Evolutionary conservation across 1,284 basidiomycete genomes (phyloP).

Genomic region (Trichosporon sp.): DNA sequence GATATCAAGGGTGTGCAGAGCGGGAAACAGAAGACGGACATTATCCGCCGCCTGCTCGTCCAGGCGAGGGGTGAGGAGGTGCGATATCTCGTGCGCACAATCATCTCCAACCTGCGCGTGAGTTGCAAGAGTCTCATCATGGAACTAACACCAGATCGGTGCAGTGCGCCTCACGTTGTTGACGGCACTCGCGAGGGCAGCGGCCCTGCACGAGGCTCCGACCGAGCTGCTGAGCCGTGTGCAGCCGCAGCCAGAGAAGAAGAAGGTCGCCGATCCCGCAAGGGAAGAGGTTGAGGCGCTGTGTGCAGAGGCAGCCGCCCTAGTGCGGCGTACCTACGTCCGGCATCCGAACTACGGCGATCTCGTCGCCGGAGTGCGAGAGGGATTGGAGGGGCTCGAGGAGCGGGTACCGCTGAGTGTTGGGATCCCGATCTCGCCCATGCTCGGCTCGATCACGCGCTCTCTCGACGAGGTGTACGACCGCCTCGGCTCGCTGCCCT

Average conservation of each 20-base stretch:
- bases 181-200: conserved; percentile 73
- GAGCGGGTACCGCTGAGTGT: conserved; percentile 68
- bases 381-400: conserved; percentile 61
- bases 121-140: conserved; percentile 8
- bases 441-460: conserved; percentile 59
- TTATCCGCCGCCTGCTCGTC: conserved; percentile 76
- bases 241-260: conserved; percentile 42
- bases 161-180: conserved; percentile 80
- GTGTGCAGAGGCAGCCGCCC: conserved; percentile 58
- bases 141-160: conserved; percentile 59
- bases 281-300: conserved; percentile 54
- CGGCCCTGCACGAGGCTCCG: conserved; percentile 58
- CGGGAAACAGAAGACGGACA: conserved; percentile 67
- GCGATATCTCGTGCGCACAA: conserved; percentile 74
- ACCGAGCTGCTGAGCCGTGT: conserved; percentile 49
- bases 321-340: conserved; percentile 73
- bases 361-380: conserved; percentile 64
- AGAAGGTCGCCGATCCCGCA: conserved; percentile 49
- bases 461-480: conserved; percentile 79
- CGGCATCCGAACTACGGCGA: conserved; percentile 84
- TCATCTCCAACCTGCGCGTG: conserved; percentile 76
- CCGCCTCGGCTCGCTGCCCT: conserved; percentile 62
- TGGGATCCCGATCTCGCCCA: conserved; percentile 57
- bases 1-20: conserved; percentile 68
- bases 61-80: conserved; percentile 81